Percentiles rank a stretch among this genome's conserved stretches.
phyloP scores from a whole-genome alignment of 2,329 filamentous ascomycete species.

The Didymellaceae sp. region DNA sequence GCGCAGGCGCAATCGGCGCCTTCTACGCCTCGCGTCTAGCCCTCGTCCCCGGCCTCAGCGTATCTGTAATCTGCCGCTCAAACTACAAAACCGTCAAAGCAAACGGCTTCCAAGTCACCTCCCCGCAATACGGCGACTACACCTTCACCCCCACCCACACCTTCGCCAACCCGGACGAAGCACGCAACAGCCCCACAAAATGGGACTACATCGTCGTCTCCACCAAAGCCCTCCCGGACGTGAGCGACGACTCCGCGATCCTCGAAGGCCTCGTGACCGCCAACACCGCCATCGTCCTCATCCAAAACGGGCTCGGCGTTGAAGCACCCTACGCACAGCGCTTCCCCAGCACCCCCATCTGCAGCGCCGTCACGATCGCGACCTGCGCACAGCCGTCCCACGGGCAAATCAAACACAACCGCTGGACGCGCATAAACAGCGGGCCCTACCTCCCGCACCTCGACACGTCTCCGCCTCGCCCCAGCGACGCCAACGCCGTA shows the following conservation, averaged over 20 bases:
- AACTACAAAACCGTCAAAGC: conserved; percentile 71
- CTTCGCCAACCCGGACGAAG: conserved; percentile 68
- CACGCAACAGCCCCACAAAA: conserved; percentile 52
- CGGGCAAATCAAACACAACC: conserved; percentile 71
- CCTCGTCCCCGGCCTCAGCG: conserved; percentile 61
- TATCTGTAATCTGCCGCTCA: conserved; percentile 75
- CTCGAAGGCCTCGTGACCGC: conserved; percentile 65
- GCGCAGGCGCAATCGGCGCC: conserved; percentile 74
- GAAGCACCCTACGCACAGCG: conserved; percentile 69
- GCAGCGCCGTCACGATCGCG: conserved; percentile 73
- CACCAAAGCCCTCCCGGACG: conserved; percentile 73
- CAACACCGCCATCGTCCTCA: conserved; percentile 66
- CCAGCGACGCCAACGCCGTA: conserved; percentile 42
- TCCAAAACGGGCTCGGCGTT: conserved; percentile 75
- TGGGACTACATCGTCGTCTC: conserved; percentile 74
- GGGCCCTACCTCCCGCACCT: conserved; percentile 67
- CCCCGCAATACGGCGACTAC: conserved; percentile 72
- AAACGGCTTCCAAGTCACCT: conserved; percentile 69
- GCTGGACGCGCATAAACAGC: conserved; percentile 75
- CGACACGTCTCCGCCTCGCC: conserved; percentile 41
- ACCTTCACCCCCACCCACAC: conserved; percentile 66
- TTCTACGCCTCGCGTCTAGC: conserved; percentile 75
- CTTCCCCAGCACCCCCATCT: conserved; percentile 66
- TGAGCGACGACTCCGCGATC: conserved; percentile 66
- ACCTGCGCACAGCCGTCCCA: conserved; percentile 70